Percentiles rank a stretch among this genome's conserved stretches.
These are phyloP conservation scores for Acanthamoeba lenticulata DNA, from an alignment of 208 protist genomes.

Conservation along the genomic window DNA sequence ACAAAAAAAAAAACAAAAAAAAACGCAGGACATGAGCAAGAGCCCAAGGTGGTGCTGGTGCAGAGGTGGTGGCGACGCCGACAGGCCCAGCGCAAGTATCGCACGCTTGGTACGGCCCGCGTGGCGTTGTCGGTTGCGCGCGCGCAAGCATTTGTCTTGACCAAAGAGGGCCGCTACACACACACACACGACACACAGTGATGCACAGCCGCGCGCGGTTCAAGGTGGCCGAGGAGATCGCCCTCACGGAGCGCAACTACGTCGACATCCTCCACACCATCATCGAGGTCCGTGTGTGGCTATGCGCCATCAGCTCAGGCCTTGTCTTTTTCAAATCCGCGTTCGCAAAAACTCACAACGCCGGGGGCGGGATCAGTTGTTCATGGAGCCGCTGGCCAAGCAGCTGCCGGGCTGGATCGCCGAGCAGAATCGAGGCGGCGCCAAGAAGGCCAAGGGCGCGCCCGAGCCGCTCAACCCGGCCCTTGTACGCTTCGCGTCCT, in stretches of 20 bases:
- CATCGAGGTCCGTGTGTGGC: background rate
- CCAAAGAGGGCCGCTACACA: no score
- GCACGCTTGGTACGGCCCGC: background rate
- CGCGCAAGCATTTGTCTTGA: no score
- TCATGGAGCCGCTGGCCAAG: constrained; percentile 22
- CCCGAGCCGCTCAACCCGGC: background rate
- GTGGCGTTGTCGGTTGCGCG: background rate
- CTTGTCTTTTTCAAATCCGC: background rate
- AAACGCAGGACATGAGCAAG: background rate
- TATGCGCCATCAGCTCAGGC: background rate
- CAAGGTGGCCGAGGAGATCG: background rate
- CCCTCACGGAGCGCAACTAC: background rate
- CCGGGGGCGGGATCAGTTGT: background rate
- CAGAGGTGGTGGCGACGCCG: background rate
- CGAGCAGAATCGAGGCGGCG: background rate
- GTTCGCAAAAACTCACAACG: no score
- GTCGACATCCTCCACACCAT: constrained; percentile 21
- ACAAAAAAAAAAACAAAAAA: no score
- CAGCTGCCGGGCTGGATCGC: background rate
- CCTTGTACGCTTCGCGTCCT: background rate
- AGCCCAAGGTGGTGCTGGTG: background rate
- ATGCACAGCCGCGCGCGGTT: background rate
- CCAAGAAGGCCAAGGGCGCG: background rate
- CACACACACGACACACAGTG: background rate
- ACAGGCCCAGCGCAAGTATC: background rate